Evolutionary conservation across 305 asterid species (phyloP).

Genomic region (Coffea humblotiana): DNA sequence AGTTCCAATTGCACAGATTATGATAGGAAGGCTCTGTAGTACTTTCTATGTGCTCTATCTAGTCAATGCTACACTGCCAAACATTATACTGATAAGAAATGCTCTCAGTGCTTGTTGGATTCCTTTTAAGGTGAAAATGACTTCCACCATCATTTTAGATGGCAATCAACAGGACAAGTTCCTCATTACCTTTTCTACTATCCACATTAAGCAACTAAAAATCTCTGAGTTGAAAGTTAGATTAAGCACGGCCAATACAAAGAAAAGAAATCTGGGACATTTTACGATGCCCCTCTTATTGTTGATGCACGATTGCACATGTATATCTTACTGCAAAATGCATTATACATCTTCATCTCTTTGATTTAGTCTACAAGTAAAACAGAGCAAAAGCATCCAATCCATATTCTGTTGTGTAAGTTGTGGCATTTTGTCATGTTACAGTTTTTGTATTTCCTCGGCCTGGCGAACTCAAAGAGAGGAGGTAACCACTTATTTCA

Average conservation of each 20-base stretch:
- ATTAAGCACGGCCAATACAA: not conserved
- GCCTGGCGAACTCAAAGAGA: not conserved
- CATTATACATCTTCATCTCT: not conserved
- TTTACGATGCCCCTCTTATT: not conserved
- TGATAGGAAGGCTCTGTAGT: not conserved
- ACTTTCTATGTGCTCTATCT: not conserved
- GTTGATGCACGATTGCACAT: not conserved
- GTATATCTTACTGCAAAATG: not conserved
- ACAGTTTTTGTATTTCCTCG: too few relatives aligned
- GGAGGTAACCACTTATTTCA: not conserved
- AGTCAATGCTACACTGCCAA: not conserved
- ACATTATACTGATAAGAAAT: not conserved
- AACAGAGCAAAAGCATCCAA: not conserved
- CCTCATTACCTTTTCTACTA: not conserved
- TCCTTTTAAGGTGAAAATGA: conserved; percentile 6
- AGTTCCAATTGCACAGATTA: not conserved
- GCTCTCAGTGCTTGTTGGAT: not conserved
- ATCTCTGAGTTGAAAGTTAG: not conserved
- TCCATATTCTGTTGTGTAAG: too few relatives aligned
- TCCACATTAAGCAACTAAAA: not conserved
- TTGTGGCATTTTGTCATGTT: not conserved
- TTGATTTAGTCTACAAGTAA: not conserved
- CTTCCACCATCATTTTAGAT: not conserved
- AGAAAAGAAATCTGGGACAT: too few relatives aligned
- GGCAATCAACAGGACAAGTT: not conserved